Conservation (phyloP, 345 rosid species). For the Dovyalis caffra region DNA sequence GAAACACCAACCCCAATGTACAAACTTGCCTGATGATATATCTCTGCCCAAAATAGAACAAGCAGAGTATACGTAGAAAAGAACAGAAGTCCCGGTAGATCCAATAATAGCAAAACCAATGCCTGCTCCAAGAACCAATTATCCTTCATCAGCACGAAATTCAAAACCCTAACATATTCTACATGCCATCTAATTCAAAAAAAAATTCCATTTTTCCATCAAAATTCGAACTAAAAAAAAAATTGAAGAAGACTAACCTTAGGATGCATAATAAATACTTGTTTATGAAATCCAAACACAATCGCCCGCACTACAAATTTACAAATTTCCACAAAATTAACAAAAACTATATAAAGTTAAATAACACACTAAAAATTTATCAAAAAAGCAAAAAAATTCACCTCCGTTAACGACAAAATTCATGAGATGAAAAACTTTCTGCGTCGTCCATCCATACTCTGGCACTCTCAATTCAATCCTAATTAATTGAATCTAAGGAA, state of each 20-base stretch:
- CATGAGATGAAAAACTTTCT: constrained; percentile 98
- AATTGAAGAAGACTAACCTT: constrained; percentile 52
- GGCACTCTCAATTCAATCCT: constrained; percentile 97
- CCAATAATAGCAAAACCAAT: constrained; percentile 58
- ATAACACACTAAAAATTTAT: neutral
- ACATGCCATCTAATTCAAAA: neutral
- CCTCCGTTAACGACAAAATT: constrained; percentile 99
- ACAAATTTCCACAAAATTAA: neutral
- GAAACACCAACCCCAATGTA: neutral
- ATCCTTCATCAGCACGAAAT: constrained; percentile 13
- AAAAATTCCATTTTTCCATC: neutral
- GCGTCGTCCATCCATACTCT: constrained; percentile 97
- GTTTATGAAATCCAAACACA: constrained; percentile 88
- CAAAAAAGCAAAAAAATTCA: constrained; percentile 19
- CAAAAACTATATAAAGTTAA: neutral
- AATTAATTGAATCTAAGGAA: constrained; percentile 69
- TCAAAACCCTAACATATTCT: neutral
- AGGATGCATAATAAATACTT: constrained; percentile 75
- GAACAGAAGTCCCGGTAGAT: constrained; percentile 85
- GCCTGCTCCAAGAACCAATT: constrained; percentile 51
- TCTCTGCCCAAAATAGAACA: constrained; percentile 98
- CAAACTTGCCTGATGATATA: constrained; percentile 90
- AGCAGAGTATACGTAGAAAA: constrained; percentile 93
- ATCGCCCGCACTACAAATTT: constrained; percentile 74
- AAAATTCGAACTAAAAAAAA: neutral